Percentiles rank a stretch among this genome's conserved stretches.
Evolutionary conservation across 2,329 filamentous ascomycete genomes (phyloP).

Genomic region (Botrytis hyacinthi): DNA sequence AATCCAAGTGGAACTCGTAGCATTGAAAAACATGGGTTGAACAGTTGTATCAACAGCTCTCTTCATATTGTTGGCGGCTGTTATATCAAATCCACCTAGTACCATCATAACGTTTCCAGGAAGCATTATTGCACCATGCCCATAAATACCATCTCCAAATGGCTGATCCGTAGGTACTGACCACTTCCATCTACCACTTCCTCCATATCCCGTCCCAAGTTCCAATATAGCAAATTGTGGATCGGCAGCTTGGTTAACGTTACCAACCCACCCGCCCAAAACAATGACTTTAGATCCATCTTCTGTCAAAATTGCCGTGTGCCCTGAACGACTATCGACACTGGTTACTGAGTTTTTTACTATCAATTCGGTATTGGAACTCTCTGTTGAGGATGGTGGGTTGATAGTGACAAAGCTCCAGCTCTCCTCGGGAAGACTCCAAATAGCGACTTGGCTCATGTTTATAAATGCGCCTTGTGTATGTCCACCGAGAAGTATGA

Average conservation of each 20-base stretch:
- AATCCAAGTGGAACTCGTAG: constrained; percentile 58
- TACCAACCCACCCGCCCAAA: constrained; percentile 89
- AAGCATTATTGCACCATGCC: constrained; percentile 61
- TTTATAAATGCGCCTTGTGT: constrained; percentile 84
- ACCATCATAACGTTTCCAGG: constrained; percentile 69
- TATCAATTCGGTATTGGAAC: constrained; percentile 55
- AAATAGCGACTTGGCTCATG: constrained; percentile 87
- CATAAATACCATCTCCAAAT: constrained; percentile 52
- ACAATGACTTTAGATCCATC: constrained; percentile 78
- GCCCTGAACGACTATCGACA: constrained; percentile 77
- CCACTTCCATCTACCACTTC: constrained; percentile 71
- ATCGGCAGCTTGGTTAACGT: constrained; percentile 69
- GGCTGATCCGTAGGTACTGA: constrained; percentile 52
- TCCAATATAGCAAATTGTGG: constrained; percentile 79
- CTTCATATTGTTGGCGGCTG: constrained; percentile 32
- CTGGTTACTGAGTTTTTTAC: constrained; percentile 42
- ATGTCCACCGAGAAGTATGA: constrained; percentile 82
- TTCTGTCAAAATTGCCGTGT: constrained; percentile 76
- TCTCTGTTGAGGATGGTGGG: constrained; percentile 38
- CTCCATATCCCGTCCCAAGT: constrained; percentile 71
- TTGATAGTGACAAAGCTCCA: constrained; percentile 80
- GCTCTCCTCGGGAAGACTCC: constrained; percentile 78
- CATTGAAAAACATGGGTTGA: constrained; percentile 55
- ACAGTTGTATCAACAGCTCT: constrained; percentile 43
- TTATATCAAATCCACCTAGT: constrained; percentile 59